A percentile compares a stretch with the other conserved stretches of the same genome.
Conservation (phyloP, 1,139 yeast genomes). For the Arxiozyma bovina region DNA sequence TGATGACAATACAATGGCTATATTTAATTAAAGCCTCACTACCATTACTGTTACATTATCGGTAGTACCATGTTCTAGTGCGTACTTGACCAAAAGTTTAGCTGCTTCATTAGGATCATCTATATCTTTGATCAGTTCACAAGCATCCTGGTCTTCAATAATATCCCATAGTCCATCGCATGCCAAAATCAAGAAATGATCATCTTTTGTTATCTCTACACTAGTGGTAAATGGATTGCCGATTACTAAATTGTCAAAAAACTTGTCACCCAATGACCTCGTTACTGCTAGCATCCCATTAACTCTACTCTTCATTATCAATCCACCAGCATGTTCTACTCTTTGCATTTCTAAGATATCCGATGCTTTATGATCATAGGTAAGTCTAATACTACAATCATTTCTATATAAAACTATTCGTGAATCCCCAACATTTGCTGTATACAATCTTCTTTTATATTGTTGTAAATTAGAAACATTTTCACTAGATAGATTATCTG, state of each 20-base stretch:
- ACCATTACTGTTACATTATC: conserved; percentile 95
- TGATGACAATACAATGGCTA: not conserved
- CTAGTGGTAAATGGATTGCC: conserved; percentile 91
- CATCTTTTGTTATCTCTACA: conserved; percentile 55
- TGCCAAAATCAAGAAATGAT: conserved; percentile 75
- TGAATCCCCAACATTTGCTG: conserved; percentile 95
- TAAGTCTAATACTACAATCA: conserved; percentile 66
- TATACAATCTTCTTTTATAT: conserved; percentile 69
- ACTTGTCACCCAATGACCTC: conserved; percentile 87
- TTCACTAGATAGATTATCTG: conserved; percentile 26
- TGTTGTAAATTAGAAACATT: conserved; percentile 24
- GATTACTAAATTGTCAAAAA: conserved; percentile 81
- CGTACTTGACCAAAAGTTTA: conserved; percentile 57
- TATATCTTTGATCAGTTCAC: conserved; percentile 52
- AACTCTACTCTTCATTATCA: conserved; percentile 82
- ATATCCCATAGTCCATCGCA: conserved; percentile 98
- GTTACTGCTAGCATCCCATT: conserved; percentile 95
- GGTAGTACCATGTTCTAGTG: conserved; percentile 72
- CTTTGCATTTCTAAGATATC: conserved; percentile 72
- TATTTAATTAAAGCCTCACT: conserved; percentile 22
- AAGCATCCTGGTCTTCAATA: conserved; percentile 70
- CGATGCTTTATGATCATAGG: conserved; percentile 92
- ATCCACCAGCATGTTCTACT: conserved; percentile 71
- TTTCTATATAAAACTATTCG: conserved; percentile 68
- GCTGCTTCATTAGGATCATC: conserved; percentile 62